Percentiles rank a stretch among this genome's conserved stretches.
Evolutionary conservation across 495 filamentous ascomycete species (phyloP).

Genomic region (Bryoglossum gracile): DNA sequence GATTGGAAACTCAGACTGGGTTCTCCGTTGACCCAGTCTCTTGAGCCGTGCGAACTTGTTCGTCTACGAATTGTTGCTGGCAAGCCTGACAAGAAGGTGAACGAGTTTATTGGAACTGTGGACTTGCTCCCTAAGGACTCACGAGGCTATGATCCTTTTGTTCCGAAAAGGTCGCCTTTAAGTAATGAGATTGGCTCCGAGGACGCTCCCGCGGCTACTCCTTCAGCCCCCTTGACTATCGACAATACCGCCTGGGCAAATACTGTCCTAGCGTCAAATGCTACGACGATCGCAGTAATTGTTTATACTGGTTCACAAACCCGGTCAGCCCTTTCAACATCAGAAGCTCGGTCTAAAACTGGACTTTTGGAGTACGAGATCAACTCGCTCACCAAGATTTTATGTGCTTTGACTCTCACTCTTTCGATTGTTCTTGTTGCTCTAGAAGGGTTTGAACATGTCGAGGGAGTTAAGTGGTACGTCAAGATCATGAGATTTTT

Average conservation of each 20-base stretch:
- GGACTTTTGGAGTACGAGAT: conserved; percentile 94
- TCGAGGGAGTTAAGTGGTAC: conserved; percentile 67
- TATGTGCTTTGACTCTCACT: conserved; percentile 79
- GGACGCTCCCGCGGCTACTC: conserved; percentile 16
- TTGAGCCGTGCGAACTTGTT: conserved; percentile 60
- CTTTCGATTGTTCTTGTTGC: conserved; percentile 88
- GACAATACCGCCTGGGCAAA: conserved; percentile 99
- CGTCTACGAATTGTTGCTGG: conserved; percentile 74
- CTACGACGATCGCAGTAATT: conserved; percentile 76
- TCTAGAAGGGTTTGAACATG: conserved; percentile 68
- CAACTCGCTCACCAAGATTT: conserved; percentile 94
- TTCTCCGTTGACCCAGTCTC: conserved; percentile 69
- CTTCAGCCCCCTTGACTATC: conserved; percentile 72
- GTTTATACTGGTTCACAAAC: conserved; percentile 95
- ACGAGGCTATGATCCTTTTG: conserved; percentile 15
- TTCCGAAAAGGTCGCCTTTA: conserved; percentile 14
- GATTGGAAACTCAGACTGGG: conserved; percentile 96
- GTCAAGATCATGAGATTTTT: conserved; percentile 92
- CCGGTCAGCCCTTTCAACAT: conserved; percentile 87
- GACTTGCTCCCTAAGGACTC: conserved; percentile 38
- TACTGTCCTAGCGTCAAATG: conserved; percentile 90
- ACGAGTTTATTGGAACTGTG: conserved; percentile 85
- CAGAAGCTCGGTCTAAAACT: conserved; percentile 82
- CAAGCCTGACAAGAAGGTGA: conserved; percentile 84
- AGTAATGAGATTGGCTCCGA: conserved; percentile 27